Conservation (phyloP, 164 flowering plant genomes). For the Aristolochia contorta region DNA sequence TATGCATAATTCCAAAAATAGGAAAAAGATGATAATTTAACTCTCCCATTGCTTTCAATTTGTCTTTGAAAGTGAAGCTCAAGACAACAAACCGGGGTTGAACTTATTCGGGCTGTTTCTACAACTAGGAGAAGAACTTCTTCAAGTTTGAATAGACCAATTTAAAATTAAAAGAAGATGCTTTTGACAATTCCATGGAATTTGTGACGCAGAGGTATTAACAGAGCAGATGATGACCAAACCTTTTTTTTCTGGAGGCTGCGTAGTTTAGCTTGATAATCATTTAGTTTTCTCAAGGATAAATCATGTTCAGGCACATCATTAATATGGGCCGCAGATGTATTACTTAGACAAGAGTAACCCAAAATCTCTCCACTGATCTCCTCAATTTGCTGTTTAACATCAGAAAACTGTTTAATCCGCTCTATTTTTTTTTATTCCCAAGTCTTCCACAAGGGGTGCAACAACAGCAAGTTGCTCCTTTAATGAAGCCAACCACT, state of each 20-base stretch:
- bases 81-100: no score
- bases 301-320: conserved; percentile 55
- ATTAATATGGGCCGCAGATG: conserved; percentile 10
- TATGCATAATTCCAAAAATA: no score
- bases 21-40: no score
- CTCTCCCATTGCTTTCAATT: no score
- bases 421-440: conserved; percentile 60
- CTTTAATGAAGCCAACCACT: conserved; percentile 46
- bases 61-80: no score
- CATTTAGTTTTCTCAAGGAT: conserved; percentile 60
- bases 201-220: background rate
- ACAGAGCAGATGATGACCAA: background rate
- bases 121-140: no score
- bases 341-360: conserved; percentile 23
- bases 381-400: conserved; percentile 57
- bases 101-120: no score
- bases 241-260: conserved; percentile 84
- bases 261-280: conserved; percentile 51
- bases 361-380: conserved; percentile 77
- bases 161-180: no score
- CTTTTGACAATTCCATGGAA: no score
- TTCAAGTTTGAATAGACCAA: no score
- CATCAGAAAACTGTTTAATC: conserved; percentile 54
- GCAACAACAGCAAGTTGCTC: conserved; percentile 57
- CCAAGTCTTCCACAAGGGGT: conserved; percentile 65